Base-by-base conservation (phyloP, 805 yeast species). In the Candida gorgasii region DNA sequence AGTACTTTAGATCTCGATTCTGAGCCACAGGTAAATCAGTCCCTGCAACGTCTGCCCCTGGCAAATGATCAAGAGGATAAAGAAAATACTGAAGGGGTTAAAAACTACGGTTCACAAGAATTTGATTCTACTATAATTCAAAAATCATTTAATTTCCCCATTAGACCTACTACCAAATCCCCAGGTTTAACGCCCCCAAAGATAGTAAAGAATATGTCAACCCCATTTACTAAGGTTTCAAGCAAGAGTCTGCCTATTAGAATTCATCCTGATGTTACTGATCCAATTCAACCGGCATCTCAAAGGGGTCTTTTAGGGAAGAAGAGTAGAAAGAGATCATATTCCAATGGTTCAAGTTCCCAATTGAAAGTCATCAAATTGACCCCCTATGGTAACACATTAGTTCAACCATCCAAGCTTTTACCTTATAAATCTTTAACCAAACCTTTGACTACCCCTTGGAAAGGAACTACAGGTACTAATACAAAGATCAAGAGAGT, bases 41-140 rank as follows among this genome's bases (percentile, higher is more conserved):
- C n/a, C n/a, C n/a, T n/a, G n/a, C n/a, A n/a, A n/a, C n/a, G n/a
- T n/a, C n/a, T n/a, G n/a, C n/a, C n/a, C n/a, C n/a, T n/a, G n/a
- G n/a, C n/a, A n/a, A n/a, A n/a, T n/a, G n/a, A n/a, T n/a, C n/a
- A n/a, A 5, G 36, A 33, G 8, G 26, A 19, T 9, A 33, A 6
- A 8, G 7, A 18, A 3, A 5, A 31, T 11, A 16, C 15, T 20
- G 36, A 20, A 19, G 22, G 16, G n/a, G 17, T 17, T 14, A 22
- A 29, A 5, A 22, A 26, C 7, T 9, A 15, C 8, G 18, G 14
- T 13, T 13, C 36, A 20, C 32, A 27, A 18, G 39, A 26, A 22
- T 45, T 45, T 42, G 48, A 45, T 36, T 45, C 48, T 3, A 45
- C 45, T 9, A 26, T 45, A 16, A 37, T 42, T 5, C 32, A 33